Percentiles rank a stretch among this genome's conserved stretches.
phyloP scores from a whole-genome alignment of 2,329 filamentous ascomycete genomes.

The Penicillium paneum region DNA sequence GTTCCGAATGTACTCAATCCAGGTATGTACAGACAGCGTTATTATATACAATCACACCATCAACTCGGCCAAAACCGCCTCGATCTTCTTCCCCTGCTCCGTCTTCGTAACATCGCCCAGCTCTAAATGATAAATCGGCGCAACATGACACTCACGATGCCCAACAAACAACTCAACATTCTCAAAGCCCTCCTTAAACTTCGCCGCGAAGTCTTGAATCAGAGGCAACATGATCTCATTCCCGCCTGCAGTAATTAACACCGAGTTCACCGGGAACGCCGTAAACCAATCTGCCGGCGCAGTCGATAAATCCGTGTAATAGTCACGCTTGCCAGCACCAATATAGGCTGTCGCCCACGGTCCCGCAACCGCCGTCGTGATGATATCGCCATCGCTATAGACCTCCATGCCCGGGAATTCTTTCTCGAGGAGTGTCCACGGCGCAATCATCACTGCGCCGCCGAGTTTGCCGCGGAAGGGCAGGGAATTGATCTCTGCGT shows the following conservation, averaged over 20 bases:
- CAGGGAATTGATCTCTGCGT: conserved; percentile 50
- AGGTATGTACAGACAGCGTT: background rate
- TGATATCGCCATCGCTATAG: conserved; percentile 53
- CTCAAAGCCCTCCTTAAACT: conserved; percentile 43
- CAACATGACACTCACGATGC: conserved; percentile 41
- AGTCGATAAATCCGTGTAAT: conserved; percentile 53
- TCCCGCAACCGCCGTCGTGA: conserved; percentile 40
- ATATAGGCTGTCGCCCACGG: conserved; percentile 53
- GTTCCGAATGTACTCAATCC: background rate
- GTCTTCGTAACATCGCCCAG: conserved; percentile 37
- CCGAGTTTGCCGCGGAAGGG: conserved; percentile 44
- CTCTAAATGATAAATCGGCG: conserved; percentile 41
- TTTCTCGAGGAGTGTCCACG: conserved; percentile 56
- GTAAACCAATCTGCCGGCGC: conserved; percentile 56
- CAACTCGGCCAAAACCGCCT: conserved; percentile 32
- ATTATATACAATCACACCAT: conserved; percentile 2
- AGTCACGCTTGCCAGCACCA: conserved; percentile 40
- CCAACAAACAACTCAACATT: conserved; percentile 38
- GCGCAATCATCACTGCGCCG: conserved; percentile 54
- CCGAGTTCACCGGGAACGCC: conserved; percentile 46
- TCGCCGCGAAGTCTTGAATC: conserved; percentile 51
- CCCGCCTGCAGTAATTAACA: conserved; percentile 54
- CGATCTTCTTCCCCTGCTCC: conserved; percentile 40
- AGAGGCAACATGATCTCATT: conserved; percentile 57
- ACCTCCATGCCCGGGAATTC: conserved; percentile 41